Evolutionary conservation across 140 eudicot genomes (phyloP).

Genomic region (Cichorium intybus): DNA sequence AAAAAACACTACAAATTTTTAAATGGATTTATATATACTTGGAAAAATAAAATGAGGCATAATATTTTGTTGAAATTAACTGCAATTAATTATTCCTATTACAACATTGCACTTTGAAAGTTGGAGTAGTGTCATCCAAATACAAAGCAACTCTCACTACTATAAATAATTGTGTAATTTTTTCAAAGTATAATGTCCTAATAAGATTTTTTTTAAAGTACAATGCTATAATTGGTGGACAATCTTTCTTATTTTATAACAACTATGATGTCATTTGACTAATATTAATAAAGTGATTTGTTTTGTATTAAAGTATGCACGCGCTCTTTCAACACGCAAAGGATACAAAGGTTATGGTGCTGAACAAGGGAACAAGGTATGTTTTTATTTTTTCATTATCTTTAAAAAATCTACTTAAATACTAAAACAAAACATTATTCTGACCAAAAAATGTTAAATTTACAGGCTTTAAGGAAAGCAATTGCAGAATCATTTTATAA

Average conservation of each 20-base stretch:
- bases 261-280: neutral
- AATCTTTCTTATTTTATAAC: neutral
- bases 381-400: neutral
- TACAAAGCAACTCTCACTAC: no score
- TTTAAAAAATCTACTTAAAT: neutral
- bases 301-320: constrained; percentile 50
- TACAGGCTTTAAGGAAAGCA: constrained; percentile 64
- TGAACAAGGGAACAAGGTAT: constrained; percentile 92
- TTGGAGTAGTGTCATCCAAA: no score
- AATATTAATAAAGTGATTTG: neutral
- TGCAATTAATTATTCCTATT: no score
- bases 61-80: no score
- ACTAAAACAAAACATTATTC: neutral
- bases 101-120: no score
- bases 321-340: constrained; percentile 59
- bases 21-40: no score
- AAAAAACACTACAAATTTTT: no score
- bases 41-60: no score
- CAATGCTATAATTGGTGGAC: neutral
- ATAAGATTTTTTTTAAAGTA: neutral
- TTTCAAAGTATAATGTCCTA: neutral
- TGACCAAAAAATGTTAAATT: no score
- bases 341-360: constrained; percentile 95
- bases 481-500: constrained; percentile 61
- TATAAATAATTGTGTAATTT: no score